These are phyloP conservation scores for Oryza glumipatula DNA, from an alignment of 176 grass and related monocot genomes.

Conservation along the genomic window DNA sequence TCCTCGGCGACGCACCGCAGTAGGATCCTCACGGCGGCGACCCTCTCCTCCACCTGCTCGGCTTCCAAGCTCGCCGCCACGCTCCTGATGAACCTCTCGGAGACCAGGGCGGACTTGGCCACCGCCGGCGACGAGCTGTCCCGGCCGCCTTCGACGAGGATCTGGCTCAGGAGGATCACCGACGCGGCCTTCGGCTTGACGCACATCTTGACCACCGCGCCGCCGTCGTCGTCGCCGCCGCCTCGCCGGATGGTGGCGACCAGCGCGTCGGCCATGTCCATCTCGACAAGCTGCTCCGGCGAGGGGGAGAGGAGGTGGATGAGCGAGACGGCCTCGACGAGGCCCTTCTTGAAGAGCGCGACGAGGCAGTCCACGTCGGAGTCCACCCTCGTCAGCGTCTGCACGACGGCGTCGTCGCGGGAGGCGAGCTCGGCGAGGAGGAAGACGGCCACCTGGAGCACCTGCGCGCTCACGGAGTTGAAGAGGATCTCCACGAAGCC, in stretches of 20 bases:
- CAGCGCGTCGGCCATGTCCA: slow-evolving; percentile 62
- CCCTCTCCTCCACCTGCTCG: slow-evolving; percentile 48
- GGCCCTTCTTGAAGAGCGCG: slow-evolving; percentile 73
- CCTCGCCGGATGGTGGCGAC: slow-evolving; percentile 43
- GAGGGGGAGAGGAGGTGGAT: slow-evolving; percentile 54
- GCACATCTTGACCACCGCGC: slow-evolving; percentile 54
- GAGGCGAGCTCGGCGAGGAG: slow-evolving; percentile 60
- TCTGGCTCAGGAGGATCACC: slow-evolving; percentile 55
- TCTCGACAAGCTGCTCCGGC: slow-evolving; percentile 55
- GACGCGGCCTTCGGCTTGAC: slow-evolving; percentile 63
- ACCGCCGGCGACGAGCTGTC: slow-evolving; percentile 36
- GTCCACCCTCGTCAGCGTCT: slow-evolving; percentile 67
- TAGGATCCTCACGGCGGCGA: slow-evolving; percentile 53
- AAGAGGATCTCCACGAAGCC: slow-evolving; percentile 76
- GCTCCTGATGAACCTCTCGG: slow-evolving; percentile 53
- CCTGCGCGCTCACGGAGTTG: slow-evolving; percentile 57
- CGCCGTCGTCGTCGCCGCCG: slow-evolving; percentile 26
- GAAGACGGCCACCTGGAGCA: slow-evolving; percentile 53
- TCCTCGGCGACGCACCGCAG: slow-evolving; percentile 55
- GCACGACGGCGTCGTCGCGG: slow-evolving; percentile 55
- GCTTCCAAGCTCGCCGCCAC: slow-evolving; percentile 45
- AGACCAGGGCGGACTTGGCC: slow-evolving; percentile 41
- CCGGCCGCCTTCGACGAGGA: slow-evolving; percentile 35
- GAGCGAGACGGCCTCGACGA: slow-evolving; percentile 55
- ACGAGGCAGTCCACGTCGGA: slow-evolving; percentile 72